These are phyloP conservation scores for Colletotrichum cordylinicola DNA, from an alignment of 2,329 filamentous ascomycete species.

Conservation along the genomic window DNA sequence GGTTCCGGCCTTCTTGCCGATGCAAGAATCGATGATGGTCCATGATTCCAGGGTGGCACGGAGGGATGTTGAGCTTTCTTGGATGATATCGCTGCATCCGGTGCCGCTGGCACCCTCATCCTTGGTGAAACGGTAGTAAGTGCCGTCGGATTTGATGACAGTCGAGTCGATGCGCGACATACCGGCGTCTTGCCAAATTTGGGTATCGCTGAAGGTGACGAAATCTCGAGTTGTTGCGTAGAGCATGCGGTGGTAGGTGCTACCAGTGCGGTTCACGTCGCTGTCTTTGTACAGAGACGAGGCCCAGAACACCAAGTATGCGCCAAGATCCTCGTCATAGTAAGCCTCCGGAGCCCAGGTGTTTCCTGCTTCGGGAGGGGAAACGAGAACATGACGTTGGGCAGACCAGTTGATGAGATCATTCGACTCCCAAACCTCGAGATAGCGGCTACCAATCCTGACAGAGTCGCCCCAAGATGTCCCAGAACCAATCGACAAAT, in stretches of 20 bases:
- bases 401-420: constrained; percentile 56
- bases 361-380: constrained; percentile 54
- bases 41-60: constrained; percentile 46
- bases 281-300: constrained; percentile 43
- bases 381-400: constrained; percentile 55
- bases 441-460: constrained; percentile 51
- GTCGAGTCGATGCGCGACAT: constrained; percentile 59
- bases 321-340: constrained; percentile 47
- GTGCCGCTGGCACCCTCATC: constrained; percentile 54
- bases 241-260: constrained; percentile 58
- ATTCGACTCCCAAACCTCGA: constrained; percentile 58
- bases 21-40: constrained; percentile 51
- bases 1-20: constrained; percentile 55
- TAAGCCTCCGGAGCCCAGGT: constrained; percentile 61
- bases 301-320: constrained; percentile 53
- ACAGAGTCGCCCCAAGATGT: constrained; percentile 57
- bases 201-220: constrained; percentile 50
- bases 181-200: constrained; percentile 57
- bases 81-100: constrained; percentile 59
- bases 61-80: constrained; percentile 51
- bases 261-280: constrained; percentile 45
- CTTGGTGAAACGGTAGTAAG: constrained; percentile 60
- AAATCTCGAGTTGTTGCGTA: constrained; percentile 57
- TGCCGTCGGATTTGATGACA: constrained; percentile 45
- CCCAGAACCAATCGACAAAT: constrained; percentile 59